phyloP scores from a whole-genome alignment of 306 rosid genomes.

The Dryas octopetala region DNA sequence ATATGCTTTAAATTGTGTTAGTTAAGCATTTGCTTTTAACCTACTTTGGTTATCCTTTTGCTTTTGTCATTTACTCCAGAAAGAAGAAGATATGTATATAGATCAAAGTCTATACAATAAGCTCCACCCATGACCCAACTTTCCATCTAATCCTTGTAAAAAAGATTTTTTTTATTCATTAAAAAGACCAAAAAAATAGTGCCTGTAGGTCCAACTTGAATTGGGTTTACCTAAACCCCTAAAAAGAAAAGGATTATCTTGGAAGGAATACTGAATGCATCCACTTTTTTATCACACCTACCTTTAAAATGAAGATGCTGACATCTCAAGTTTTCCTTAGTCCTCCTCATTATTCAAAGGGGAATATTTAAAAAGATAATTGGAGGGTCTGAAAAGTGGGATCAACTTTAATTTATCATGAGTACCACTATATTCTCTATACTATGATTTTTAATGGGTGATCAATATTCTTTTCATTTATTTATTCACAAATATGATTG shows the following conservation, averaged over 20 bases:
- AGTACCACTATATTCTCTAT: background rate
- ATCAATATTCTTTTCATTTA: slow-evolving; percentile 31
- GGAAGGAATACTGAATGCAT: slow-evolving; percentile 53
- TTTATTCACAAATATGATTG: slow-evolving; percentile 20
- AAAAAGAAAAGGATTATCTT: slow-evolving; percentile 49
- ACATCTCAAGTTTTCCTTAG: slow-evolving; percentile 42
- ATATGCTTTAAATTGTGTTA: slow-evolving; percentile 19
- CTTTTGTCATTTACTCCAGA: slow-evolving; percentile 47
- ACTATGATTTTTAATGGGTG: background rate
- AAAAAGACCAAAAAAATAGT: background rate
- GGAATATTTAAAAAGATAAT: background rate
- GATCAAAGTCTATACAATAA: slow-evolving; percentile 27
- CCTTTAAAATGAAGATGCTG: slow-evolving; percentile 65
- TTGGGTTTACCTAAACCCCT: slow-evolving; percentile 49
- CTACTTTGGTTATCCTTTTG: slow-evolving; percentile 39
- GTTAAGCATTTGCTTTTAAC: slow-evolving; percentile 51
- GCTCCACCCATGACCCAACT: slow-evolving; percentile 12
- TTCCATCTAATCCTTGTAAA: too few species aligned
- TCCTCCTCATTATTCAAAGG: slow-evolving; percentile 27
- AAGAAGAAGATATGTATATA: slow-evolving; percentile 21
- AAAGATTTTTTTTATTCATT: background rate
- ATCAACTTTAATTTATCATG: slow-evolving; percentile 26
- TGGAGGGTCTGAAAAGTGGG: slow-evolving; percentile 15
- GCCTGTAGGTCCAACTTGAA: slow-evolving; percentile 25
- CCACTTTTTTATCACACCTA: slow-evolving; percentile 28